A percentile compares a stretch with the other conserved stretches of the same genome.
phyloP scores from a whole-genome alignment of 345 rosid species.

The Limnanthes douglasii region DNA sequence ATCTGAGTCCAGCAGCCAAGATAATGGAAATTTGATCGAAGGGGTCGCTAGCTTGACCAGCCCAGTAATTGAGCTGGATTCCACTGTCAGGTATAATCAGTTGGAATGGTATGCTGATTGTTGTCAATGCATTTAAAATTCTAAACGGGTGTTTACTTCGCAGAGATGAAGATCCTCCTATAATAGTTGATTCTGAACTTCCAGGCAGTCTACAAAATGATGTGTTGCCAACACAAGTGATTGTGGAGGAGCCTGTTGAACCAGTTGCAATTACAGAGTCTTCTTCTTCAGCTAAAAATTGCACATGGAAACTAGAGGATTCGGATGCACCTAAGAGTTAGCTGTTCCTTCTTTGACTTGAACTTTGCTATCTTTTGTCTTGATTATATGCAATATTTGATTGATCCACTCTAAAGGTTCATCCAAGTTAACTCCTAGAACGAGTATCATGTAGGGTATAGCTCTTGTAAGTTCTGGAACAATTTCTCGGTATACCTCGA shows the following conservation, averaged over 20 bases:
- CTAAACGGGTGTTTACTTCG: conserved; percentile 11
- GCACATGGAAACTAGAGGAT: conserved; percentile 44
- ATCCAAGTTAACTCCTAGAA: no score
- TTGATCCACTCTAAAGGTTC: no score
- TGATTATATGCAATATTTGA: neutral
- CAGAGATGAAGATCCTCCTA: conserved; percentile 34
- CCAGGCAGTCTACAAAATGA: conserved; percentile 25
- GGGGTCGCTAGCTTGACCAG: conserved; percentile 20
- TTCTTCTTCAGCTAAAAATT: conserved; percentile 21
- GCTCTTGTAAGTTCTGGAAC: no score
- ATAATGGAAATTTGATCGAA: conserved; percentile 38
- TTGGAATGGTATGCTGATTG: no score
- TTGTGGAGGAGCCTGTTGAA: conserved; percentile 15
- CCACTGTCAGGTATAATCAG: conserved; percentile 43
- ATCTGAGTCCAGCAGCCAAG: conserved; percentile 38
- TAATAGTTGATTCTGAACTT: conserved; percentile 19
- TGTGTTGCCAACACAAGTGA: conserved; percentile 11
- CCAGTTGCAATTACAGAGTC: conserved; percentile 14
- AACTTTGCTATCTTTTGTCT: conserved; percentile 4
- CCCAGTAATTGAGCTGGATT: conserved; percentile 15
- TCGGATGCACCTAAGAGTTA: conserved; percentile 64
- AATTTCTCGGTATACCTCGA: no score
- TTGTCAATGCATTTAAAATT: no score
- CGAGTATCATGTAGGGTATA: no score
- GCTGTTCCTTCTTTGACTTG: conserved; percentile 14